Evolutionary conservation across 1,139 yeast genomes (phyloP), one percentile per base, ranked within the genome.

Genomic region (Lodderomyces margitis): DNA sequence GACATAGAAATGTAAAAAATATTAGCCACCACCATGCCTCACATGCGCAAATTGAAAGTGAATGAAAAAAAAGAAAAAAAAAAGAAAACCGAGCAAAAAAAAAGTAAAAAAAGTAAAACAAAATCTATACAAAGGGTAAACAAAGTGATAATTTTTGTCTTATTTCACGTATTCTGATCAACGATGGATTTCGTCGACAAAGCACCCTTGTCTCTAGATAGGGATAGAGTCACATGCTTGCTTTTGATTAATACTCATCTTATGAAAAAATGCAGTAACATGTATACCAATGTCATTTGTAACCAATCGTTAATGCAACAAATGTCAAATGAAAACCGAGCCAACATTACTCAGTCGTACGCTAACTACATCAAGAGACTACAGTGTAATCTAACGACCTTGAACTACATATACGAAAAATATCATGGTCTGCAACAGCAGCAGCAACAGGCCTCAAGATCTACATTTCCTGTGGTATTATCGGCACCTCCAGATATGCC

Each of bases 401-500:
- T 78, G 43, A 74, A 79, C 6, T 73, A 70, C 39, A 67, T 78
- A 32, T 76, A 76, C 47, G 82, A 77, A 44, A 67, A 70, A 44
- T 77, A 77, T 51, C 75, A 77, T 43, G 50, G 62, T n/a, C 66
- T 60, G 36, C 21, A 33, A 15, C 41, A 9, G 50, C 59, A 0
- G 15, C 59, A 55, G 12, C 55, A 49, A 38, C 58, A 56, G 33
- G 56, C 55, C 5, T 61, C 57, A 14, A 57, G 68, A 52, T 56
- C 72, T 38, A 61, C 74, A 43, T 72, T 76, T 46, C 83, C 83
- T 0, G 65, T 74, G 28, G 72, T 78, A 37, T 66, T 78, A 47
- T 64, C 76, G 3, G 73, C 83, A 5, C 83, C 83, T 2, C 71
- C 70, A 5, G 81, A 77, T 40, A 68, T 78, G 67, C 80, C 81